Conservation (phyloP, 768 basidiomycete genomes). For the Termitomyces sp. region DNA sequence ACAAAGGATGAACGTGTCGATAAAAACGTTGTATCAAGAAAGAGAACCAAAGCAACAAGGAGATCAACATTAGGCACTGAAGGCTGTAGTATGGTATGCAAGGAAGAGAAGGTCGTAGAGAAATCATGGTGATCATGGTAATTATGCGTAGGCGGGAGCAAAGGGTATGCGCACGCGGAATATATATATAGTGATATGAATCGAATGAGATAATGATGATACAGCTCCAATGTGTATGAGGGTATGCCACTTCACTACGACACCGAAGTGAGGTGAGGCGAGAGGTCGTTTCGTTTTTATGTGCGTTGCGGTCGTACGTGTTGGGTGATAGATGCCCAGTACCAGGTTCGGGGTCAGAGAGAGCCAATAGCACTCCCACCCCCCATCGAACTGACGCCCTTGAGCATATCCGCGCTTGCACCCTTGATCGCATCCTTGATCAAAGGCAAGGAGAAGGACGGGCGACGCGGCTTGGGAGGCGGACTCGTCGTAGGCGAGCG, state of each 20-base stretch:
- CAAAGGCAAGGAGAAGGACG: conserved; percentile 14
- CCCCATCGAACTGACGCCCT: conserved; percentile 15
- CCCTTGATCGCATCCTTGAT: conserved; percentile 16
- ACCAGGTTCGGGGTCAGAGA: not conserved
- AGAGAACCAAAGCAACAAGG: not conserved
- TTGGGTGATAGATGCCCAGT: too few relatives aligned
- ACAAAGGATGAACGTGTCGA: too few relatives aligned
- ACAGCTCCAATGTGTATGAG: not conserved
- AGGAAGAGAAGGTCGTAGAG: not conserved
- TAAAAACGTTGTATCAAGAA: not conserved
- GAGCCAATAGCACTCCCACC: conserved; percentile 9
- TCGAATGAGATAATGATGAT: not conserved
- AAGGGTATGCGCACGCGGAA: not conserved
- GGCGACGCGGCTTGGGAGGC: conserved; percentile 6
- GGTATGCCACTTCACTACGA: not conserved
- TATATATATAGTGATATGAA: not conserved
- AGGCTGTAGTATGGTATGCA: not conserved
- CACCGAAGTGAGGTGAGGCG: not conserved
- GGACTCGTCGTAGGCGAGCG: not conserved
- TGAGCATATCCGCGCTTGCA: conserved; percentile 14
- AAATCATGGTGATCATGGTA: not conserved
- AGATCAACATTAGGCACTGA: not conserved
- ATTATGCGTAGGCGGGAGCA: not conserved
- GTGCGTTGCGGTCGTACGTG: too few relatives aligned
- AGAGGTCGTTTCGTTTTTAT: too few relatives aligned